Evolutionary conservation across 2,329 filamentous ascomycete genomes (phyloP).

Genomic region (Pezicula radicicola): DNA sequence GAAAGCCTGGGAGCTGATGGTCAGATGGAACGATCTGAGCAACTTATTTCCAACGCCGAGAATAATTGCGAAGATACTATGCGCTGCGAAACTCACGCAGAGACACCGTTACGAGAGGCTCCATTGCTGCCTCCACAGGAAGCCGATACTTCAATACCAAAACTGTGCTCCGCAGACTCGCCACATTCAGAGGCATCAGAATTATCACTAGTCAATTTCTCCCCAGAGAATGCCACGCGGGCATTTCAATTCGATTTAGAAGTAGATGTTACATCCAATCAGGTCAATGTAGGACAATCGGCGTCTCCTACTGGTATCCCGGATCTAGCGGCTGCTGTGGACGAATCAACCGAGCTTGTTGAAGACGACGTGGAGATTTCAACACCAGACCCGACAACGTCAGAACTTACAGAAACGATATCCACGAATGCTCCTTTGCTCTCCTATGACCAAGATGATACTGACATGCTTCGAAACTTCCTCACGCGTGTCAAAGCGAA

Average conservation of each 20-base stretch:
- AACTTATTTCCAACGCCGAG: not conserved
- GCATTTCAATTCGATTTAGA: not conserved
- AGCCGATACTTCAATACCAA: not conserved
- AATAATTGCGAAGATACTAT: not conserved
- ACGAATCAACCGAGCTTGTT: constrained; percentile 6
- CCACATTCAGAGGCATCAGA: not conserved
- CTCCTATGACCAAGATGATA: constrained; percentile 27
- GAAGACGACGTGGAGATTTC: constrained; percentile 4
- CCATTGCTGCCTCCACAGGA: not conserved
- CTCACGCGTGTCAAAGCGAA: constrained; percentile 31
- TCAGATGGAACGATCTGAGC: not conserved
- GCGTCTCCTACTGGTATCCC: not conserved
- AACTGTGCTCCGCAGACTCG: not conserved
- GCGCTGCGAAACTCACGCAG: not conserved
- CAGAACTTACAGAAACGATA: constrained; percentile 8
- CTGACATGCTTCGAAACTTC: constrained; percentile 32
- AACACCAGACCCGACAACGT: constrained; percentile 9
- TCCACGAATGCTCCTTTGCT: constrained; percentile 8
- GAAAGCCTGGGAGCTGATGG: not conserved
- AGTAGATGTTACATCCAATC: not conserved
- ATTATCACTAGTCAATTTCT: not conserved
- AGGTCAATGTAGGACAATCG: too few species aligned
- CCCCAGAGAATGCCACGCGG: not conserved
- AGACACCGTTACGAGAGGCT: not conserved
- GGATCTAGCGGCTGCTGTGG: constrained; percentile 5